Evolutionary conservation across 495 filamentous ascomycete species (phyloP).

Genomic region (Cercophora scortea): DNA sequence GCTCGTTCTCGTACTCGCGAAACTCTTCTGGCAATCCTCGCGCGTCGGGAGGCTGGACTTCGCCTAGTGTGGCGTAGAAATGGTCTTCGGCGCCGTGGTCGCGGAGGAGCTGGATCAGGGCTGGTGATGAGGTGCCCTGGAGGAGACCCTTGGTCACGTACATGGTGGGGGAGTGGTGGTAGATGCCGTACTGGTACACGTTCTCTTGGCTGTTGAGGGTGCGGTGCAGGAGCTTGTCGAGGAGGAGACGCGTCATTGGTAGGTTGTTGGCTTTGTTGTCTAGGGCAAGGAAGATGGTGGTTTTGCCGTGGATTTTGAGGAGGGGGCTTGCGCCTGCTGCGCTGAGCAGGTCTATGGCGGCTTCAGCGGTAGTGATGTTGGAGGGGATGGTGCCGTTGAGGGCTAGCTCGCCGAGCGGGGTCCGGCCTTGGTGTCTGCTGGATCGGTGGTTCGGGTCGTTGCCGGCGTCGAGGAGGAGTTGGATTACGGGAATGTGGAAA

Average conservation of each 20-base stretch:
- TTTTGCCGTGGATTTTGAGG: constrained; percentile 28
- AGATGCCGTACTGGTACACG: constrained; percentile 28
- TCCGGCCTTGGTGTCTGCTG: constrained; percentile 31
- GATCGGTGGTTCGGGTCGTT: constrained; percentile 37
- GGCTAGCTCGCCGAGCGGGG: constrained; percentile 34
- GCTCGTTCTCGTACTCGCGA: constrained; percentile 27
- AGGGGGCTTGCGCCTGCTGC: constrained; percentile 31
- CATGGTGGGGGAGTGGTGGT: constrained; percentile 35
- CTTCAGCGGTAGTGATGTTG: constrained; percentile 22
- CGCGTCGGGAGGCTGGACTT: constrained; percentile 29
- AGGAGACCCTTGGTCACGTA: constrained; percentile 31
- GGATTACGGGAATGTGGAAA: constrained; percentile 28
- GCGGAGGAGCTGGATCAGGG: constrained; percentile 18
- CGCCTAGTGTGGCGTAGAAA: constrained; percentile 29
- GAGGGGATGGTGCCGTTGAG: constrained; percentile 17
- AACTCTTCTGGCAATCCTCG: constrained; percentile 31
- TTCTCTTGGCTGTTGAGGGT: constrained; percentile 35
- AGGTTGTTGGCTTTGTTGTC: constrained; percentile 31
- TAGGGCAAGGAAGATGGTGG: constrained; percentile 32
- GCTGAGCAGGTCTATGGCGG: constrained; percentile 27
- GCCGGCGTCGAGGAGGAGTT: constrained; percentile 28
- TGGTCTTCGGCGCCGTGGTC: constrained; percentile 31
- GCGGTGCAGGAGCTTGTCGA: constrained; percentile 23
- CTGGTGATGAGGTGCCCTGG: constrained; percentile 9
- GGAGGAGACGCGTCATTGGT: constrained; percentile 23